phyloP scores from a whole-genome alignment of 2,329 filamentous ascomycete genomes.

The Biscogniauxia mediterranea region DNA sequence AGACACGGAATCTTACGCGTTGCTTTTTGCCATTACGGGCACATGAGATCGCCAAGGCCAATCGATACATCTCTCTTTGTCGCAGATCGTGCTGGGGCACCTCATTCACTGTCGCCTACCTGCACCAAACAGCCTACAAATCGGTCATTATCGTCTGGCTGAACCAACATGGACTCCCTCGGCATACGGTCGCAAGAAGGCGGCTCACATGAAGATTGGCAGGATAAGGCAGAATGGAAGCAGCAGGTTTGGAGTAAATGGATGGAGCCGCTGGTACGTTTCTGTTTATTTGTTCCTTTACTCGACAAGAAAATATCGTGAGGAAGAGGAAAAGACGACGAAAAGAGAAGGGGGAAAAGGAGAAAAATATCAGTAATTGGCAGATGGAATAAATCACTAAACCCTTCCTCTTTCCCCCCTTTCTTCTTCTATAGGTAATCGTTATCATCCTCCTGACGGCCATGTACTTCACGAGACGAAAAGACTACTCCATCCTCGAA shows the following conservation, averaged over 20 bases:
- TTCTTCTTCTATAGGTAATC: conserved; percentile 30
- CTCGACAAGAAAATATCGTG: neutral
- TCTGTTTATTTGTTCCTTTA: neutral
- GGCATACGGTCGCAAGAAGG: conserved; percentile 2
- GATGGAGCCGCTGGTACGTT: conserved; percentile 24
- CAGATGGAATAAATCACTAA: no score
- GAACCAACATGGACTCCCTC: conserved; percentile 5
- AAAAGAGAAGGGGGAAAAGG: no score
- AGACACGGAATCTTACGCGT: no score
- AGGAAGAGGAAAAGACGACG: no score
- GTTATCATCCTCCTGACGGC: conserved; percentile 37
- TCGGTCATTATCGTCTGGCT: no score
- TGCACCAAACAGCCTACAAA: no score
- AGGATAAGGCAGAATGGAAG: conserved; percentile 22
- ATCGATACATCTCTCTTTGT: neutral
- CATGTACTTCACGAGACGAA: conserved; percentile 38
- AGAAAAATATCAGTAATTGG: no score
- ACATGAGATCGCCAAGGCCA: no score
- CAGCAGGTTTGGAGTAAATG: conserved; percentile 24
- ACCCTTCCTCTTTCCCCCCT: no score
- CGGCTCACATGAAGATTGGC: neutral
- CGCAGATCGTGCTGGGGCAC: neutral
- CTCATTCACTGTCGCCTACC: neutral
- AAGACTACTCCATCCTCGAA: conserved; percentile 35
- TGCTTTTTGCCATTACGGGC: no score